Conservation (phyloP, 2,329 filamentous ascomycete genomes). For the Hyphodiscus sp. region DNA sequence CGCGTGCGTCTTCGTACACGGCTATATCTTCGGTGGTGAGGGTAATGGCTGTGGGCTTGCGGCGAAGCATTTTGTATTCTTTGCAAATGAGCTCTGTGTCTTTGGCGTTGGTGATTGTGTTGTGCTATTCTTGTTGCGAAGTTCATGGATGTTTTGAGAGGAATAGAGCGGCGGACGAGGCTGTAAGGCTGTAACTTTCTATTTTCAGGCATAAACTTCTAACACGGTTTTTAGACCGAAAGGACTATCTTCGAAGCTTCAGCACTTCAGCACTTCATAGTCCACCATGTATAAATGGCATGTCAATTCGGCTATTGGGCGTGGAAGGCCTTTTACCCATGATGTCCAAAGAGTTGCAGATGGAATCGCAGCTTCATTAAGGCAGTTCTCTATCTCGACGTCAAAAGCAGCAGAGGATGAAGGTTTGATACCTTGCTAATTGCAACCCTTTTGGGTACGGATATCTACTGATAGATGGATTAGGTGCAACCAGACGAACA, state of each 20-base stretch:
- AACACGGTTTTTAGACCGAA: background rate
- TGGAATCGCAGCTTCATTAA: conserved; percentile 28
- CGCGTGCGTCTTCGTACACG: conserved; percentile 59
- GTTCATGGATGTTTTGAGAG: background rate
- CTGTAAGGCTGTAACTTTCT: conserved; percentile 13
- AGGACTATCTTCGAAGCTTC: background rate
- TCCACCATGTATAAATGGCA: conserved; percentile 32
- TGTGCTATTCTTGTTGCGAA: background rate
- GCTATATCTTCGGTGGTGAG: conserved; percentile 66
- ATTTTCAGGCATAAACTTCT: conserved; percentile 9
- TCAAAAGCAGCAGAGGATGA: conserved; percentile 17
- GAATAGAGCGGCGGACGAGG: conserved; percentile 4
- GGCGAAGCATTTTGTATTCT: conserved; percentile 51
- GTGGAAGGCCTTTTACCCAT: conserved; percentile 22
- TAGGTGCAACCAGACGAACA: conserved; percentile 9
- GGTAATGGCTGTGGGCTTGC: conserved; percentile 59
- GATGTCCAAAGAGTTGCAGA: conserved; percentile 26
- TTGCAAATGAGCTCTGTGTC: background rate
- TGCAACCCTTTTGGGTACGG: background rate
- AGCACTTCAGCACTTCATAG: conserved; percentile 1
- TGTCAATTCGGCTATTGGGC: conserved; percentile 27
- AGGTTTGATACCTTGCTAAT: conserved; percentile 3
- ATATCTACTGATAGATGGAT: conserved; percentile 3
- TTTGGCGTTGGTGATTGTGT: background rate
- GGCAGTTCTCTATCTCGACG: conserved; percentile 27